Conservation (phyloP, 148 eudicot species). For the Rhododendron williamsianum region DNA sequence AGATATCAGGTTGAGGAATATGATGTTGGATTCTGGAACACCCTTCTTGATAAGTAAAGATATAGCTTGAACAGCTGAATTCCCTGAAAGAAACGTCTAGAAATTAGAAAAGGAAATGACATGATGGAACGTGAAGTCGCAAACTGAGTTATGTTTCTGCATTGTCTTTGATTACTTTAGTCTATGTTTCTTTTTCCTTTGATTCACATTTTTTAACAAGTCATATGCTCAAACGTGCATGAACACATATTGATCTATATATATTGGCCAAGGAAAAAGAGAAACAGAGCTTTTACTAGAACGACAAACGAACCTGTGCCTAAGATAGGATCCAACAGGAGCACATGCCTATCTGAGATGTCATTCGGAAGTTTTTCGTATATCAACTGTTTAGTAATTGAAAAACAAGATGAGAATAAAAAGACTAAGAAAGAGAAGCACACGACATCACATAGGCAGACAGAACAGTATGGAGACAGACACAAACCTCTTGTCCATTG, state of each 20-base stretch:
- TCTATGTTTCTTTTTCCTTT: neutral
- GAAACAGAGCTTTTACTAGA: neutral
- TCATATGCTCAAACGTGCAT: neutral
- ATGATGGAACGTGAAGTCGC: neutral
- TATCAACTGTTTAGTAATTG: conserved; percentile 49
- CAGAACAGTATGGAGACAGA: neutral
- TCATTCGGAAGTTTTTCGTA: conserved; percentile 90
- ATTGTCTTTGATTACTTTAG: neutral
- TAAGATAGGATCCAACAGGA: conserved; percentile 88
- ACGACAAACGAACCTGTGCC: conserved; percentile 68
- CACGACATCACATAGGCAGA: neutral
- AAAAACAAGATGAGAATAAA: conserved; percentile 10
- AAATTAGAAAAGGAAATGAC: neutral
- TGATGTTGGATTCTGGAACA: conserved; percentile 87
- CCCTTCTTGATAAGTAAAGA: conserved; percentile 81
- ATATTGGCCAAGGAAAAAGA: neutral
- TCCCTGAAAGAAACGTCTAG: conserved; percentile 41
- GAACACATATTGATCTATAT: neutral
- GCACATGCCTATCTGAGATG: conserved; percentile 83
- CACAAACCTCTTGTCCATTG: conserved; percentile 78
- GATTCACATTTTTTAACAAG: neutral
- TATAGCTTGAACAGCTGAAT: conserved; percentile 95
- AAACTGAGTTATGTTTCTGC: neutral
- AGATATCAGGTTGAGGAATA: conserved; percentile 91
- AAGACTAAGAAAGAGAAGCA: neutral